Evolutionary conservation across 768 basidiomycete species (phyloP).

Genomic region (Kwoniella bestiolae): DNA sequence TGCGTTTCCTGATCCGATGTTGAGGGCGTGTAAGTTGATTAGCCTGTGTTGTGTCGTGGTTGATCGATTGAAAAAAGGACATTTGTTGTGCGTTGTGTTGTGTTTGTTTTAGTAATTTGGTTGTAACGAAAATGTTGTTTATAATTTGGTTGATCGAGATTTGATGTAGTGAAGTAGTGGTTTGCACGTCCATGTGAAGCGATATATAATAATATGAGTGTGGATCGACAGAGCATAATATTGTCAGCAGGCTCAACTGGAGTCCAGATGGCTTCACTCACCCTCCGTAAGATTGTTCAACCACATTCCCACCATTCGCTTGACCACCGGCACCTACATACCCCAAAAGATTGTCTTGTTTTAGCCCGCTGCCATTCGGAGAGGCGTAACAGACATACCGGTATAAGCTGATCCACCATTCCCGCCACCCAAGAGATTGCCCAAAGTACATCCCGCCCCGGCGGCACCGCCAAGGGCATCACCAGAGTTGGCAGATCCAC

Average conservation of each 20-base stretch:
- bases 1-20: slow-evolving; percentile 45
- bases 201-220: not conserved
- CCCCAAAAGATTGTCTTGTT: not conserved
- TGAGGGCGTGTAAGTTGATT: slow-evolving; percentile 45
- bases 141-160: not conserved
- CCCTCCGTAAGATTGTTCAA: slow-evolving; percentile 28
- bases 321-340: slow-evolving; percentile 36
- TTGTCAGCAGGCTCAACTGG: too few relatives aligned
- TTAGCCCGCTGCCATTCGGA: too few relatives aligned
- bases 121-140: not conserved
- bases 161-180: not conserved
- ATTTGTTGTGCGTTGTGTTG: not conserved
- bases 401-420: slow-evolving; percentile 26
- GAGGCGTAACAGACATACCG: slow-evolving; percentile 6
- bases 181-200: not conserved
- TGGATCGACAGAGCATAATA: not conserved
- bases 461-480: slow-evolving; percentile 32
- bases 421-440: slow-evolving; percentile 20
- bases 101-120: not conserved
- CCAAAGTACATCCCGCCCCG: slow-evolving; percentile 8
- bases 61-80: not conserved
- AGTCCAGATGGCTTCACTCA: slow-evolving; percentile 12
- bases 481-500: slow-evolving; percentile 45
- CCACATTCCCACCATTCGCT: slow-evolving; percentile 39
- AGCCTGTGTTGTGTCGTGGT: slow-evolving; percentile 17